phyloP scores from a whole-genome alignment of 352 stramenopile genomes.

The Globisporangium okanoganense region DNA sequence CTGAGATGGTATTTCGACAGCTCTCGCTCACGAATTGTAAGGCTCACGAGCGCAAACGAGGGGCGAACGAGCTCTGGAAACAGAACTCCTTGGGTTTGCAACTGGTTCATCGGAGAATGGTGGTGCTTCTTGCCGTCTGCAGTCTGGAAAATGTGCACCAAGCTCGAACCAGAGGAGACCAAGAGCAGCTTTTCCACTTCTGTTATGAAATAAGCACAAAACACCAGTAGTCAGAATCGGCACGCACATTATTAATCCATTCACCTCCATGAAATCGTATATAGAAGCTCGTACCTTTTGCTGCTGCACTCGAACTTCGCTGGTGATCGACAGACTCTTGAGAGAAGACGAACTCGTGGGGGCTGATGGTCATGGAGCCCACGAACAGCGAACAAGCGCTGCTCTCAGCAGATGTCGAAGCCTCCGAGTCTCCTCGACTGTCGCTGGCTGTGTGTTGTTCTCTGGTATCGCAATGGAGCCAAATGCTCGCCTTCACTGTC shows the following conservation, averaged over 20 bases:
- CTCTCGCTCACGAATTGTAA: slow-evolving; percentile 20
- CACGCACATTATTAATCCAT: not conserved
- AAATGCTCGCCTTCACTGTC: slow-evolving; percentile 9
- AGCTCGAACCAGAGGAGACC: slow-evolving; percentile 38
- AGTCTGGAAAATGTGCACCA: slow-evolving; percentile 20
- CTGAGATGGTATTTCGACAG: slow-evolving; percentile 27
- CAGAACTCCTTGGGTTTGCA: slow-evolving; percentile 4
- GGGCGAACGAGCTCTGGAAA: slow-evolving; percentile 22
- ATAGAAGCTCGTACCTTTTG: slow-evolving; percentile 6
- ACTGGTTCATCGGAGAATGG: too few relatives aligned
- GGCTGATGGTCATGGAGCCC: slow-evolving; percentile 1
- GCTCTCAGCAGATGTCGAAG: not conserved
- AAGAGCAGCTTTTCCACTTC: slow-evolving; percentile 31
- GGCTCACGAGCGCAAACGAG: slow-evolving; percentile 30
- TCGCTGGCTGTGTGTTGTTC: too few relatives aligned
- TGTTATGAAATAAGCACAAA: not conserved
- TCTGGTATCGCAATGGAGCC: too few relatives aligned
- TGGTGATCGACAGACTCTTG: not conserved
- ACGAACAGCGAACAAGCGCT: slow-evolving; percentile 1
- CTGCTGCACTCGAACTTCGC: not conserved
- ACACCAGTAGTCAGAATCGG: not conserved
- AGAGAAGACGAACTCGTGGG: not conserved
- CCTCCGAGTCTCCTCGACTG: not conserved
- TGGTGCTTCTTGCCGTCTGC: not conserved
- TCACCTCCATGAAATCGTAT: too few relatives aligned